Conservation (phyloP, 495 filamentous ascomycete genomes). For the Talaromyces thailandensis region DNA sequence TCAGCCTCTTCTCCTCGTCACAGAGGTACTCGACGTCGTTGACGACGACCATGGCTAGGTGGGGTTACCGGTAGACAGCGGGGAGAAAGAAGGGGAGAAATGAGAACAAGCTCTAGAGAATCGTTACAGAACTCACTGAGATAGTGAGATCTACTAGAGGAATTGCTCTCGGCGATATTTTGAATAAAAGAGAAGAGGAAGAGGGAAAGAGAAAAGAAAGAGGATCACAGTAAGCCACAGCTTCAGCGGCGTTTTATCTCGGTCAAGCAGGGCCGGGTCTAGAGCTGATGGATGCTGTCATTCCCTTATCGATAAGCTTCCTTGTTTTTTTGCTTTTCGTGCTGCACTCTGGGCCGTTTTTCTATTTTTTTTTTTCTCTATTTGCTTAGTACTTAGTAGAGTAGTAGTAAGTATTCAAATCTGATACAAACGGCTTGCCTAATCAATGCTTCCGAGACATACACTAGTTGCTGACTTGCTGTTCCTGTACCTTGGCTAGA, state of each 20-base stretch:
- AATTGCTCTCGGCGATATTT: no score
- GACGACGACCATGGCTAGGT: slow-evolving; percentile 66
- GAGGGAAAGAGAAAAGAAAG: background rate
- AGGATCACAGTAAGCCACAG: background rate
- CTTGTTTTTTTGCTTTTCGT: background rate
- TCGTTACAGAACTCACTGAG: background rate
- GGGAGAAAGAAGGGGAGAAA: background rate
- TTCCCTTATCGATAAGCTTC: background rate
- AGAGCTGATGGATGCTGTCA: background rate
- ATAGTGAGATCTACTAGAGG: no score
- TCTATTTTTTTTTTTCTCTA: no score
- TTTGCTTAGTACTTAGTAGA: no score
- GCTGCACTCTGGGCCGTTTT: background rate
- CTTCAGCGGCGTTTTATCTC: background rate
- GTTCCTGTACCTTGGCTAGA: background rate
- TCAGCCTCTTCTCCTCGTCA: slow-evolving; percentile 79
- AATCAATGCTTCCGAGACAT: background rate
- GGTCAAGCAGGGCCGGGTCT: background rate
- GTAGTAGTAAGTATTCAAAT: no score
- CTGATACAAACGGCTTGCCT: background rate
- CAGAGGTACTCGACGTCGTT: slow-evolving; percentile 77
- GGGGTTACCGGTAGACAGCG: background rate
- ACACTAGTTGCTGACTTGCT: no score
- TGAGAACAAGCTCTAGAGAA: background rate
- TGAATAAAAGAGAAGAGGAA: no score